Evolutionary conservation across 305 asterid species (phyloP), one percentile per base, ranked within the genome.

Genomic region (Fraxinus nigra): DNA sequence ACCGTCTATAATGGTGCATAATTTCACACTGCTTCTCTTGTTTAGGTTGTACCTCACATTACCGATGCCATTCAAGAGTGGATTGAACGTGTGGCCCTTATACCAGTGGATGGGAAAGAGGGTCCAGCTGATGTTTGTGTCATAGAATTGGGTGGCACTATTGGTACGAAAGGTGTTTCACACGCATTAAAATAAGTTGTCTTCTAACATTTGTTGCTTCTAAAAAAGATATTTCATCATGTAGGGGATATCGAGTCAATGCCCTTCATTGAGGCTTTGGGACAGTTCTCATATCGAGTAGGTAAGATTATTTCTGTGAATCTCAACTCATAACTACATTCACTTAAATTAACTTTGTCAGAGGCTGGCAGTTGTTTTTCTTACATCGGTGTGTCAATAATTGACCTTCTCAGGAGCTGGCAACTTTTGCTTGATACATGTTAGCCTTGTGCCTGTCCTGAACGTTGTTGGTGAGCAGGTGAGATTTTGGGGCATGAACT

Each of bases 91-190:
- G 99, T 89, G 37, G 96, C 97, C 13, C 89, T 89, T 78, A 85
- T 92, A 75, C 95, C 99, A 0, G 98, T 95, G 8, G 98, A 95
- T 61, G 97, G 97, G 61, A 91, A 90, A 88, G 97, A 92, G 61
- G 95, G 96, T 74, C 94, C 97, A 35, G 92, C 99, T 72, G 99
- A 95, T 94, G 97, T 95, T 87, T 95, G 99, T 92, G 97, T 95
- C 85, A 87, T 95, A 75, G 99, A 95, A 87, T 85, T 95, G 91
- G 99, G 99, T 86, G 99, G 98, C 84, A 95, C 97, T 43, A 92
- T 95, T 72, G 99, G 98, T 95, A 88, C 70, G 75, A 78, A 37
- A 14, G 76, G 18, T 65, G 37, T 78, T 73, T 74, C 35, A 40
- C 33, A 14, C 1, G 22, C 22, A 51, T 51, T 51, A 51, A 51